phyloP scores from a whole-genome alignment of 2,329 filamentous ascomycete species.

The Coniella lustricola region DNA sequence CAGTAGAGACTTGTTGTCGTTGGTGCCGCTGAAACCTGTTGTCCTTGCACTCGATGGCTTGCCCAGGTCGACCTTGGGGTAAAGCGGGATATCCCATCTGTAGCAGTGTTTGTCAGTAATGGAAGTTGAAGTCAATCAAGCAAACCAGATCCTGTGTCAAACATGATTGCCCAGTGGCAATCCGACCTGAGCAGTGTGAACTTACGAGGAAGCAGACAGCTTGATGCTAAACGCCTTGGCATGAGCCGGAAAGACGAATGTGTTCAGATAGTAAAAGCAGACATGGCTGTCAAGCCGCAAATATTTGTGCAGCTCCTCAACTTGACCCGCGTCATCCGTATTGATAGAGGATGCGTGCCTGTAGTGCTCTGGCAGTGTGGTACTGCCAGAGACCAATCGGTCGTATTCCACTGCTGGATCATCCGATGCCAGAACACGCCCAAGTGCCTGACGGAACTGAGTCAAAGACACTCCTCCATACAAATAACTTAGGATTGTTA shows the following conservation, averaged over 20 bases:
- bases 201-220: constrained; percentile 49
- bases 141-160: too few relatives aligned
- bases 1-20: constrained; percentile 53
- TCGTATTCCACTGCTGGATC: constrained; percentile 52
- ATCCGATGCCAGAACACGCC: constrained; percentile 46
- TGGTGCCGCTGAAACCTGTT: constrained; percentile 67
- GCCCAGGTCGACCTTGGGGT: constrained; percentile 20
- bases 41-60: constrained; percentile 31
- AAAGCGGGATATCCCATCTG: constrained; percentile 57
- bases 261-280: constrained; percentile 55
- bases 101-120: too few relatives aligned
- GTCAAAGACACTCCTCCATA: constrained; percentile 46
- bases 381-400: constrained; percentile 34
- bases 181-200: neutral
- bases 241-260: constrained; percentile 58
- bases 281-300: constrained; percentile 42
- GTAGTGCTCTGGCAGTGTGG: constrained; percentile 37
- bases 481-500: constrained; percentile 64
- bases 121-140: too few relatives aligned
- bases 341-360: constrained; percentile 52
- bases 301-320: constrained; percentile 41
- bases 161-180: too few relatives aligned
- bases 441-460: constrained; percentile 43
- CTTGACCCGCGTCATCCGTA: constrained; percentile 46
- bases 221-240: constrained; percentile 59